Conservation (phyloP, 2,329 filamentous ascomycete genomes). For the Pseudogymnoascus sp. region DNA sequence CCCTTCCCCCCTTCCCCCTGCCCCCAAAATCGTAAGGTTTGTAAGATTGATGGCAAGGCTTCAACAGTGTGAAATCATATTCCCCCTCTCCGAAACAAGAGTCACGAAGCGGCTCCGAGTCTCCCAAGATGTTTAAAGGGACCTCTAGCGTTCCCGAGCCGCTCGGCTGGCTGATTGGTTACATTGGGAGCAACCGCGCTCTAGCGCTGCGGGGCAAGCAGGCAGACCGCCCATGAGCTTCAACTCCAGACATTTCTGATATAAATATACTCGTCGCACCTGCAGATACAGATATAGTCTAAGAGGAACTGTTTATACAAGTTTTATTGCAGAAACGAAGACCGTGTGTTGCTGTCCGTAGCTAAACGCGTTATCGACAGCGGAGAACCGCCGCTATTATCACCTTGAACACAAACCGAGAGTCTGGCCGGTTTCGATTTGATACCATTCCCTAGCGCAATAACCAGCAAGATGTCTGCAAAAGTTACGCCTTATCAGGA, state of each 20-base stretch:
- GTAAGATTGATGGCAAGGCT: background rate
- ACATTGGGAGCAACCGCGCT: constrained; percentile 3
- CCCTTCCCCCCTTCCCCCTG: too few relatives aligned
- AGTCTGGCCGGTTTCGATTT: background rate
- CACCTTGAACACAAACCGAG: background rate
- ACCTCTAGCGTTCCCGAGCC: background rate
- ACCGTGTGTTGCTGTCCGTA: background rate
- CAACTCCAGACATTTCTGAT: background rate
- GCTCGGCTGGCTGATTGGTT: background rate
- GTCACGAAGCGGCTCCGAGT: background rate
- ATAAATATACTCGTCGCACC: background rate
- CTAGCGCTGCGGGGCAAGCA: background rate
- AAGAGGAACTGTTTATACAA: background rate
- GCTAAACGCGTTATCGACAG: too few relatives aligned
- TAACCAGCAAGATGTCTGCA: background rate
- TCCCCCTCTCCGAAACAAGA: background rate
- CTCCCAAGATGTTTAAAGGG: background rate
- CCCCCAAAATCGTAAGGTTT: background rate
- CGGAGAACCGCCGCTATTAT: background rate
- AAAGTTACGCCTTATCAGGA: constrained; percentile 6
- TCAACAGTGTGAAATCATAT: background rate
- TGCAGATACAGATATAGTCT: background rate
- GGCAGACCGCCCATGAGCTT: background rate
- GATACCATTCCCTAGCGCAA: background rate
- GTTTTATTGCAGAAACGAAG: background rate